These are phyloP conservation scores for Fusarium euwallaceae DNA, from an alignment of 2,329 filamentous ascomycete species.

Conservation along the genomic window DNA sequence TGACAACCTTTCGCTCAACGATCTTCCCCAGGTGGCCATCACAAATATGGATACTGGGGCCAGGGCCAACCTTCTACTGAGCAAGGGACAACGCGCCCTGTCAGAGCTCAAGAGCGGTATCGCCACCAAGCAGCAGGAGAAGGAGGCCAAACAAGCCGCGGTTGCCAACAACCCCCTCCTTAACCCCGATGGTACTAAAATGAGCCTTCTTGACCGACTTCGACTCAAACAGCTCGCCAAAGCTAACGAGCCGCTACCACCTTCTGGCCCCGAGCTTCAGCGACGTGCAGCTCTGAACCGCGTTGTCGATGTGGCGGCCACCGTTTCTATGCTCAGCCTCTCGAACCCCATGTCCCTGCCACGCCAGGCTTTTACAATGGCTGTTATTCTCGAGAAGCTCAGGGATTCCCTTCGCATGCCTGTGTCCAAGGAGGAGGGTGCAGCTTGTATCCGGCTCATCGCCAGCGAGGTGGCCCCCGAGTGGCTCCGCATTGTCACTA, in stretches of 20 bases:
- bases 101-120: slow-evolving; percentile 75
- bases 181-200: slow-evolving; percentile 64
- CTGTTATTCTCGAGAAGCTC: slow-evolving; percentile 72
- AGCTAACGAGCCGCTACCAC: slow-evolving; percentile 67
- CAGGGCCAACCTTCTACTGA: slow-evolving; percentile 69
- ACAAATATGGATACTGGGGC: slow-evolving; percentile 47
- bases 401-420: slow-evolving; percentile 74
- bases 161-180: slow-evolving; percentile 49
- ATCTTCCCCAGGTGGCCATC: slow-evolving; percentile 55
- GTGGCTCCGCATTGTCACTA: slow-evolving; percentile 66
- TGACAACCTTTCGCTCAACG: slow-evolving; percentile 64
- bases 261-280: slow-evolving; percentile 69
- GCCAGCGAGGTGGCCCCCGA: slow-evolving; percentile 68
- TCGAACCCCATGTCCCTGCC: slow-evolving; percentile 63
- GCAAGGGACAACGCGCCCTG: slow-evolving; percentile 77
- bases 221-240: slow-evolving; percentile 76
- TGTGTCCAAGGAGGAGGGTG: slow-evolving; percentile 66
- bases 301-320: slow-evolving; percentile 75
- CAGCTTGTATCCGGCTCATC: slow-evolving; percentile 64
- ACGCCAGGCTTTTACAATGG: slow-evolving; percentile 75
- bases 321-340: slow-evolving; percentile 75
- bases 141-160: slow-evolving; percentile 53
- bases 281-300: slow-evolving; percentile 76
- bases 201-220: slow-evolving; percentile 81
- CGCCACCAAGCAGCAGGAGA: slow-evolving; percentile 64